Evolutionary conservation across 805 yeast species (phyloP).

Genomic region (Yarrowia osloensis): DNA sequence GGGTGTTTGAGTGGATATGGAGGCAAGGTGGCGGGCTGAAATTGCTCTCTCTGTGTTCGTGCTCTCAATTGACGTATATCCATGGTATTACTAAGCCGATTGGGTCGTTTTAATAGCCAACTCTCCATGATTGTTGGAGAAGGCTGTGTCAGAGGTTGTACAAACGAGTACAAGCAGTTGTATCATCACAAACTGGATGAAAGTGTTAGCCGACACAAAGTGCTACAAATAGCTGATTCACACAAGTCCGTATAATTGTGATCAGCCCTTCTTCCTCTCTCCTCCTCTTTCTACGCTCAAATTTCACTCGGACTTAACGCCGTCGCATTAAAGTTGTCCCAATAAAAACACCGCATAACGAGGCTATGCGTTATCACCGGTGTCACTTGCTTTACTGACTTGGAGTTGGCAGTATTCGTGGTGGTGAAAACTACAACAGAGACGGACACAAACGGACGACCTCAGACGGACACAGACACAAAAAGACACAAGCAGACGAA

Average conservation of each 20-base stretch:
- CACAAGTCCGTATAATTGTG: background rate
- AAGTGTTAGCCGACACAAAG: no score
- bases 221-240: background rate
- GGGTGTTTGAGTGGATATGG: no score
- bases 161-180: no score
- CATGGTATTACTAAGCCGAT: no score
- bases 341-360: conserved; percentile 28
- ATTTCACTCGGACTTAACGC: conserved; percentile 2
- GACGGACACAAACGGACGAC: background rate
- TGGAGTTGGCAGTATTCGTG: background rate
- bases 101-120: no score
- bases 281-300: background rate
- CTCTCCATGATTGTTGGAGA: no score
- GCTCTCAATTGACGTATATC: no score
- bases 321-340: conserved; percentile 12
- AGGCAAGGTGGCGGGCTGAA: no score
- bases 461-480: background rate
- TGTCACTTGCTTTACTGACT: background rate
- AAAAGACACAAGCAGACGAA: background rate
- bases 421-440: background rate
- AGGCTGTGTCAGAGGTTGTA: no score
- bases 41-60: background rate
- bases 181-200: no score
- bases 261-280: background rate
- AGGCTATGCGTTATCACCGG: conserved; percentile 30